These are phyloP conservation scores for Fusarium sp. DNA, from an alignment of 2,329 filamentous ascomycete genomes.

Conservation along the genomic window DNA sequence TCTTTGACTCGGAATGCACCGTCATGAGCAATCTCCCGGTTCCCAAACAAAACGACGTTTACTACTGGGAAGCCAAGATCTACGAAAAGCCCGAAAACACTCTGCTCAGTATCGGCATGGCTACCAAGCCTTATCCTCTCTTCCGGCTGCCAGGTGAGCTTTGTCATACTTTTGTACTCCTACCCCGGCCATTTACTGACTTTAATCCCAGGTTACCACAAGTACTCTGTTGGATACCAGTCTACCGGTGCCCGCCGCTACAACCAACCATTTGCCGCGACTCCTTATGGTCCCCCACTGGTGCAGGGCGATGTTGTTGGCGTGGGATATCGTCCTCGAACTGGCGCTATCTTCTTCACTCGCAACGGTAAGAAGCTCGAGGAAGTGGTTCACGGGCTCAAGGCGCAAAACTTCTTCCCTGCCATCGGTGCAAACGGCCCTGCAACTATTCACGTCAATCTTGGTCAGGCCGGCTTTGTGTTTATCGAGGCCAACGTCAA, in stretches of 20 bases:
- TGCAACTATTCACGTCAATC: conserved; percentile 93
- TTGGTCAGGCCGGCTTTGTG: conserved; percentile 97
- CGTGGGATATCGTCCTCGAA: conserved; percentile 93
- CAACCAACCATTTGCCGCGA: conserved; percentile 90
- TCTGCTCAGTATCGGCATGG: conserved; percentile 90
- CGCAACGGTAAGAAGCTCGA: conserved; percentile 98
- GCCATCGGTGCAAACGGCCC: conserved; percentile 97
- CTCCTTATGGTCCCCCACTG: conserved; percentile 84
- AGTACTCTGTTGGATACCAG: conserved; percentile 90
- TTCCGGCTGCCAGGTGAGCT: conserved; percentile 90
- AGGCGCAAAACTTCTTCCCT: conserved; percentile 96
- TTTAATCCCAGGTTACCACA: conserved; percentile 79
- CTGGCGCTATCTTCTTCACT: conserved; percentile 96
- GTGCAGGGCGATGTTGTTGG: conserved; percentile 97
- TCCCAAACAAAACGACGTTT: conserved; percentile 98
- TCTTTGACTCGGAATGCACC: conserved; percentile 97
- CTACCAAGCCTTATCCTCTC: conserved; percentile 95
- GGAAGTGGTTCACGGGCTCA: conserved; percentile 91
- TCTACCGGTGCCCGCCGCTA: conserved; percentile 88
- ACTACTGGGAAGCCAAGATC: conserved; percentile 99
- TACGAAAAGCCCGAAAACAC: conserved; percentile 96
- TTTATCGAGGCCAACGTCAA: conserved; percentile 99
- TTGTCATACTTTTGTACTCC: conserved; percentile 15
- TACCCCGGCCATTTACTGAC: conserved; percentile 38
- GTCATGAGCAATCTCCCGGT: conserved; percentile 97